Percentiles rank a stretch among this genome's conserved stretches.
Evolutionary conservation across 2,329 filamentous ascomycete species (phyloP).

Genomic region (Nigrospora oryzae): DNA sequence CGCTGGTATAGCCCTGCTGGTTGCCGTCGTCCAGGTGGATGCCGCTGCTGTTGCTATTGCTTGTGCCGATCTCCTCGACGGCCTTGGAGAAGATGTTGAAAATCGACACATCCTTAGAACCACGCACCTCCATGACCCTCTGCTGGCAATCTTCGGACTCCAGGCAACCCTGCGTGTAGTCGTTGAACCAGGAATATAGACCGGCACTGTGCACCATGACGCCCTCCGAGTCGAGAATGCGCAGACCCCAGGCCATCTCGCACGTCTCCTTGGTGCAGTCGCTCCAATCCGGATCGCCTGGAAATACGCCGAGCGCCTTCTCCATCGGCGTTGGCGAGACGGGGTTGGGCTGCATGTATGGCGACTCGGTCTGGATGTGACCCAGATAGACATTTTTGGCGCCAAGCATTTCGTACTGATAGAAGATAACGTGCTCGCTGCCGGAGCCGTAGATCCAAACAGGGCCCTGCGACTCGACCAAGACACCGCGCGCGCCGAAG

Average conservation of each 20-base stretch:
- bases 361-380: slow-evolving; percentile 30
- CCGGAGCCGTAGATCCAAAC: slow-evolving; percentile 34
- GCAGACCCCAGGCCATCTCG: slow-evolving; percentile 41
- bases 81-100: slow-evolving; percentile 12
- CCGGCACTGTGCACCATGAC: slow-evolving; percentile 36
- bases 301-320: background rate
- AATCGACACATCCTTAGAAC: slow-evolving; percentile 7
- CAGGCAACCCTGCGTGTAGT: slow-evolving; percentile 27
- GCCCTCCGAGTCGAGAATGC: slow-evolving; percentile 37
- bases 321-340: slow-evolving; percentile 25
- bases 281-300: background rate
- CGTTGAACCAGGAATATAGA: background rate
- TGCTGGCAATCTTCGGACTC: slow-evolving; percentile 36
- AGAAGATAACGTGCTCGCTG: slow-evolving; percentile 40
- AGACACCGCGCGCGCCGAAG: slow-evolving; percentile 24
- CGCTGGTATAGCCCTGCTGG: slow-evolving; percentile 13
- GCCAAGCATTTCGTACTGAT: slow-evolving; percentile 40
- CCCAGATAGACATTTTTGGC: slow-evolving; percentile 29
- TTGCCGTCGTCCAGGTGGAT: background rate
- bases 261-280: background rate
- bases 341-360: slow-evolving; percentile 39
- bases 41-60: background rate
- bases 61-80: slow-evolving; percentile 5
- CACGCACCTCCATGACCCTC: slow-evolving; percentile 8
- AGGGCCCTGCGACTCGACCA: slow-evolving; percentile 20